phyloP scores from a whole-genome alignment of 306 rosid genomes.

The Fagus crenata region DNA sequence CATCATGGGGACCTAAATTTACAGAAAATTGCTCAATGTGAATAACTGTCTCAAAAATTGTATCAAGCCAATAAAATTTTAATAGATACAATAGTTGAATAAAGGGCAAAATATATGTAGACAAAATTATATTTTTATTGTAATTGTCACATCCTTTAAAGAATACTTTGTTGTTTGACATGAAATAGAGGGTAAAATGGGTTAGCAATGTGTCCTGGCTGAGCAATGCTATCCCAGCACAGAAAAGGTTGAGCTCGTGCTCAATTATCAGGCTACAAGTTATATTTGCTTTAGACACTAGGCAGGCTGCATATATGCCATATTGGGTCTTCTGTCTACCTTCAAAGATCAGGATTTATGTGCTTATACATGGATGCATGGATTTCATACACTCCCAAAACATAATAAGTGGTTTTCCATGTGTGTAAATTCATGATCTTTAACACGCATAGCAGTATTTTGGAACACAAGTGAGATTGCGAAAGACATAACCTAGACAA shows the following conservation, averaged over 20 bases:
- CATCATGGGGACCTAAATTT: constrained; percentile 42
- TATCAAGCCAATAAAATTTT: background rate
- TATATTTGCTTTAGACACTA: too few relatives aligned
- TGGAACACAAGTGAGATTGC: background rate
- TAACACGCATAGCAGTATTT: too few relatives aligned
- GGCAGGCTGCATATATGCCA: too few relatives aligned
- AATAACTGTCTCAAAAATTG: background rate
- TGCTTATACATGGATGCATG: background rate
- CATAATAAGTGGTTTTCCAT: too few relatives aligned
- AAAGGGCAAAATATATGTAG: background rate
- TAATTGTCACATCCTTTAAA: background rate
- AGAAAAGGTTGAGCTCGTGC: too few relatives aligned
- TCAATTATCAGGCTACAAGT: too few relatives aligned
- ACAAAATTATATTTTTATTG: background rate
- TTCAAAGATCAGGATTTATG: background rate
- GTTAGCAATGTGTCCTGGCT: too few relatives aligned
- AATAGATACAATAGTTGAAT: background rate
- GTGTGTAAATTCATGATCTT: too few relatives aligned
- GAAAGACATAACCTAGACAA: background rate
- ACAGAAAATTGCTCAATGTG: background rate
- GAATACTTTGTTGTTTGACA: too few relatives aligned
- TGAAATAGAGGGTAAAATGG: too few relatives aligned
- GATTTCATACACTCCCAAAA: background rate
- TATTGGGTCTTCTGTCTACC: background rate
- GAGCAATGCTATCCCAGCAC: too few relatives aligned